Evolutionary conservation across 768 basidiomycete species (phyloP).

Genomic region (Rhizopogon vesiculosus): DNA sequence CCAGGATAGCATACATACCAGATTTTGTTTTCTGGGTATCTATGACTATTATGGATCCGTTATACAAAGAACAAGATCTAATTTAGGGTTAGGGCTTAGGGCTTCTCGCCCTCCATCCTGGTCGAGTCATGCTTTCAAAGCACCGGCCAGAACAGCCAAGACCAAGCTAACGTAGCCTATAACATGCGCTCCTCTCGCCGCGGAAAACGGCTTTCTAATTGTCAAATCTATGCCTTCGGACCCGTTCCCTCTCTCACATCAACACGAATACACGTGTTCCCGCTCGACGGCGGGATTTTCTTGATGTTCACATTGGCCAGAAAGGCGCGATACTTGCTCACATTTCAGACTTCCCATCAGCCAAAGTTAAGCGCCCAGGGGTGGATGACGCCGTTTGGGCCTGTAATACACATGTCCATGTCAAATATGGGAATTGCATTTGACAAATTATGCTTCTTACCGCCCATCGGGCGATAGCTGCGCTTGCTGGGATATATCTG

Average conservation of each 20-base stretch:
- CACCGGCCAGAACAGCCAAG: slow-evolving; percentile 3
- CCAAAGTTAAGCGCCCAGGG: too few relatives aligned
- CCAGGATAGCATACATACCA: background rate
- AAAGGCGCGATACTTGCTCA: background rate
- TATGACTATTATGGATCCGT: background rate
- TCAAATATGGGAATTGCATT: background rate
- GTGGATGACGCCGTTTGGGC: too few relatives aligned
- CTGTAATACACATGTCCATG: background rate
- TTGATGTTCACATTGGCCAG: slow-evolving; percentile 8
- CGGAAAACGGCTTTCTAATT: background rate
- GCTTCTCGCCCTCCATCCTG: slow-evolving; percentile 5
- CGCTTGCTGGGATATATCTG: background rate
- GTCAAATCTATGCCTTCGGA: slow-evolving; percentile 1
- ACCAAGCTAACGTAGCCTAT: too few relatives aligned
- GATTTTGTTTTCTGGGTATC: background rate
- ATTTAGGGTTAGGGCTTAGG: slow-evolving; percentile 28
- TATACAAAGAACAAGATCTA: slow-evolving; percentile 4
- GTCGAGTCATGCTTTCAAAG: background rate
- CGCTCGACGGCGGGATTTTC: slow-evolving; percentile 9
- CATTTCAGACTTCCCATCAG: background rate
- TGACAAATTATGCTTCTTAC: background rate
- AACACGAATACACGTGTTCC: background rate
- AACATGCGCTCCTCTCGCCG: background rate
- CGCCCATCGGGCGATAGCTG: background rate
- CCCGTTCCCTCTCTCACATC: slow-evolving; percentile 1